Base-by-base conservation (phyloP, 1,284 basidiomycete species). In the Microbotryum silenes-acaulis region DNA sequence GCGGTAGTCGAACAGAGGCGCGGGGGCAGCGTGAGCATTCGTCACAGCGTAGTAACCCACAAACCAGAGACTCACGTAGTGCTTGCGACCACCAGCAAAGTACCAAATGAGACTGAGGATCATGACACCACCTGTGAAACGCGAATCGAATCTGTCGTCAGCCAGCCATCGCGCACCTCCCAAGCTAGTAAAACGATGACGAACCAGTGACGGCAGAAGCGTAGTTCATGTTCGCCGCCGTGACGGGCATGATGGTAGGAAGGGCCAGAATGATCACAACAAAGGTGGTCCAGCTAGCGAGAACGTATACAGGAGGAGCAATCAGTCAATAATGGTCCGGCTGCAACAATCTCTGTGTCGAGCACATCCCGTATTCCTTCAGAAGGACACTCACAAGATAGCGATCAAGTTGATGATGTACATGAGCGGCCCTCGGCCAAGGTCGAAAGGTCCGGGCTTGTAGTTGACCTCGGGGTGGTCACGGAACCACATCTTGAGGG, bases 391-490 rank as follows among this genome's bases (percentile, higher is more conserved):
- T 42, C 37, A 42, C 37, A 75, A 53, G 51, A 89, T 83, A 67
- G 87, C 88, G 55, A 80, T 80, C 23, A 79, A 18, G 31, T 44
- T 90, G 67, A 81, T 80, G 18, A 79, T 71, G 77, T 80, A 81
- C 4, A 86, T 88, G 23, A 90, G 73, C 62, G 79, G 55, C 0
- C 88, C 88, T 57, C 83, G 78, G 25, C 89, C 89, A 79, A 91
- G 84, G 74, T 84, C 87, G 77, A 90, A 92, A 21, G 90, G 90
- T n/a, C 90, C 90, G 1, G 89, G 89, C 73, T 85, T 85, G 79
- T 89, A 91, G 69, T 78, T 78, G 45, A 92, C 79, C 56, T 92
- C 90, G 0, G 90, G 89, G 72, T 93, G 90, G 65, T 86, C 80
- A 61, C 81, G 79, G 75, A 82, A 90, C 60, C 86, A 76, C 60